These are phyloP conservation scores for Aspergillus transmontanensis DNA, from an alignment of 2,329 filamentous ascomycete genomes.

Conservation along the genomic window DNA sequence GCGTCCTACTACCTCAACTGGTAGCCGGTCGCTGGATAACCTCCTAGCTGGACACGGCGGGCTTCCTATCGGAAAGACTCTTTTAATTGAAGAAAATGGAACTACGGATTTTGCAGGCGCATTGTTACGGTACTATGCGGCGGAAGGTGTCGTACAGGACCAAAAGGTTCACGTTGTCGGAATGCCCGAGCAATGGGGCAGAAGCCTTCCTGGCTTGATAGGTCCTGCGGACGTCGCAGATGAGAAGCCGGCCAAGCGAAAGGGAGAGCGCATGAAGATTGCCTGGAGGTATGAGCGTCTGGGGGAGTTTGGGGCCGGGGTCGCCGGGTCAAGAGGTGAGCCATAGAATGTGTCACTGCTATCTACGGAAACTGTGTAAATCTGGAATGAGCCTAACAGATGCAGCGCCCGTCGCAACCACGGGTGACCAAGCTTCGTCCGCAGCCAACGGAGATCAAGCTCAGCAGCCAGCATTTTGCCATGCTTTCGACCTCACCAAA, in stretches of 20 bases:
- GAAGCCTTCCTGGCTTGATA: constrained; percentile 77
- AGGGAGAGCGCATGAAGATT: constrained; percentile 90
- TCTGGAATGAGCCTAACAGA: constrained; percentile 18
- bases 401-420: constrained; percentile 29
- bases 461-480: constrained; percentile 61
- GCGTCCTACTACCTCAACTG: constrained; percentile 85
- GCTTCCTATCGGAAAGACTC: constrained; percentile 74
- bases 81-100: constrained; percentile 84
- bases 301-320: constrained; percentile 66
- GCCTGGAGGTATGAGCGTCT: constrained; percentile 94
- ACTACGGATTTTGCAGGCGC: constrained; percentile 92
- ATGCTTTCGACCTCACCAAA: constrained; percentile 72
- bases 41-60: constrained; percentile 86
- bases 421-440: constrained; percentile 47
- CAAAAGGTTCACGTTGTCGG: constrained; percentile 87
- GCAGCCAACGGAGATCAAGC: constrained; percentile 28
- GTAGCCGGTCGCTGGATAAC: constrained; percentile 80
- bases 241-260: constrained; percentile 43
- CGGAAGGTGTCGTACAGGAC: constrained; percentile 88
- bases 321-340: constrained; percentile 63
- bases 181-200: constrained; percentile 75
- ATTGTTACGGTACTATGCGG: constrained; percentile 83
- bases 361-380: background rate
- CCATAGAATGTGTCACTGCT: constrained; percentile 2
- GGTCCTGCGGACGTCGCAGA: constrained; percentile 51